Evolutionary conservation across 2,329 filamentous ascomycete species (phyloP), one percentile per base, ranked within the genome.

Genomic region (Venturia asperata): DNA sequence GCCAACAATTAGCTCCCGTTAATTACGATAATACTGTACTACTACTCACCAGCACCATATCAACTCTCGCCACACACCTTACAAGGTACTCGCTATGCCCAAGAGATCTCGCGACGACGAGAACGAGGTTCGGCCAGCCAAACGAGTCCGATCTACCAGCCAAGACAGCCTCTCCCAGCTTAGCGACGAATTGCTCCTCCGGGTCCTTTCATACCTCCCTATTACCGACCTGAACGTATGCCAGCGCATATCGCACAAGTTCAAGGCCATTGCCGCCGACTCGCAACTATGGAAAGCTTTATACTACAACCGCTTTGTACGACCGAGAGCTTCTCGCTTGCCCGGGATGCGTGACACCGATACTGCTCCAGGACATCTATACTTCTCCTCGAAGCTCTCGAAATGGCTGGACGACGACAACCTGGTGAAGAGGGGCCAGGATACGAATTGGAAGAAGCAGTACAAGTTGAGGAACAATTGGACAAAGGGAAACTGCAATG

Each of bases 391-490:
- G 4, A 83, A 79, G 64, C 71, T 82, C 10, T 83, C 84, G 15
- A 83, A 80, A 73, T 88, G 86, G 86, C 74, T 85, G 42, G 83
- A 86, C 62, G 84, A 88, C 67, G 79, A 82, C 45, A 80, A 83
- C 66, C 72, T 84, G 9, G 81, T 88, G 27, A 77, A 76, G 65
- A 76, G 77, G 66, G 80, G 80, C 15, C 75, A 73, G 6, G 71
- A 77, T 24, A 87, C 84, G 60, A 85, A 94, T 72, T 97, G 92
- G 92, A 96, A 95, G 78, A 83, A 85, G 67, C 89, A 94, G 71
- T 97, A 95, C 76, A 91, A 88, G 71, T 80, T 97, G 62, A 84
- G 90, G 58, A 89, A 96, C 73, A 97, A 97, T 77, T 97, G 94
- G 94, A 85, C 89, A 1, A 85, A 83, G 67, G 94, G 93, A 0